Conservation (phyloP, 495 filamentous ascomycete genomes). For the Penicillium atrosanguineum region DNA sequence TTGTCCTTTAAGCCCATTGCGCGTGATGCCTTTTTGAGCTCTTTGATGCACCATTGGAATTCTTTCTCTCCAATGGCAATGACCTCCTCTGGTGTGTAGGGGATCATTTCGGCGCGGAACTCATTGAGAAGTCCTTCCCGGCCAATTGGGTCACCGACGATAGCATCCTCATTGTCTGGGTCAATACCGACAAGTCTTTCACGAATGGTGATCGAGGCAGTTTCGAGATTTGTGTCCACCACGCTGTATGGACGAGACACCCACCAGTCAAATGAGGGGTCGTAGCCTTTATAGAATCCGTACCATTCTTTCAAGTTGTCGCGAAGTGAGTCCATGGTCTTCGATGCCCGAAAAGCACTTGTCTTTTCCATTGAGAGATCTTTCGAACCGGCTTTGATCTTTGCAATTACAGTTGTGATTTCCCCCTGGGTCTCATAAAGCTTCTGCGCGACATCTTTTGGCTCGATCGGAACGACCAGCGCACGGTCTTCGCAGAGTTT, state of each 20-base stretch:
- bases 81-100: conserved; percentile 44
- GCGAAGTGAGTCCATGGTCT: conserved; percentile 30
- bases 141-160: conserved; percentile 52
- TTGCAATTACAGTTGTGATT: conserved; percentile 21
- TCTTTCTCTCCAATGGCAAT: conserved; percentile 40
- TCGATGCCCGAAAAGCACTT: conserved; percentile 41
- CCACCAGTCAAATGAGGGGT: conserved; percentile 53
- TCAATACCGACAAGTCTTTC: conserved; percentile 41
- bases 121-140: conserved; percentile 34
- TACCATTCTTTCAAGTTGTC: conserved; percentile 36
- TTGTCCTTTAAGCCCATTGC: conserved; percentile 24
- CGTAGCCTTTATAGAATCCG: conserved; percentile 45
- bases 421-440: conserved; percentile 23
- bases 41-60: conserved; percentile 20
- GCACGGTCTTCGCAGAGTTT: conserved; percentile 41
- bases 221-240: conserved; percentile 27
- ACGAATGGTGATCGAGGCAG: conserved; percentile 25
- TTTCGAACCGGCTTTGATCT: conserved; percentile 5
- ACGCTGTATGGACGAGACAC: conserved; percentile 33
- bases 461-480: conserved; percentile 29
- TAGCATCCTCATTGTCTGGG: conserved; percentile 36
- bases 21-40: conserved; percentile 25
- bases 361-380: conserved; percentile 27
- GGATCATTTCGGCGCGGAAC: conserved; percentile 17
- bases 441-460: conserved; percentile 31